Base-by-base conservation (phyloP, 345 rosid genomes). In the Brassica juncea region DNA sequence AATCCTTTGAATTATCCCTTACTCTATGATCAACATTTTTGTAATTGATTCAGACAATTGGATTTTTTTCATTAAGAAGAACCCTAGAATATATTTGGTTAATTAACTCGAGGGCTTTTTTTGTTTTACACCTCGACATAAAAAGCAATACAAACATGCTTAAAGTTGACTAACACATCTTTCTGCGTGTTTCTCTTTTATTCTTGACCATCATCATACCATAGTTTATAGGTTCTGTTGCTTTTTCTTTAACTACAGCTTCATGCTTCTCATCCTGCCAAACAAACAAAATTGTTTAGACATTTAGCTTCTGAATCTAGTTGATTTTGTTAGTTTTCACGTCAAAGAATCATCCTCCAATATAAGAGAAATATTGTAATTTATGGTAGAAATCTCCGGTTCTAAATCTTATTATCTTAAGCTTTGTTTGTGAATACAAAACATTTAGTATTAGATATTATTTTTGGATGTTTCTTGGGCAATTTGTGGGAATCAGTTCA, bases 241-340 rank as follows among this genome's bases (percentile, higher is more conserved):
- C 47, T 67, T 63, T 12, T 63, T 57, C 57, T 67, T 68, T 86
- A 73, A 84, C 63, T 64, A 75, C 59, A 84, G 71, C 87, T 83
- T 84, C 83, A 84, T 52, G 84, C 86, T 86, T 73, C 82, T 86
- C 90, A 85, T 77, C 88, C 94, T 87, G 88, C 71, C 61, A 68
- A 19, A 70, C 1, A 9, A 59, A 72, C n/a, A 59, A 11, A 10
- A 2, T 4, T 60, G 16, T 27, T 23, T 10, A 60, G 31, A 27
- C 8, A 60, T 59, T 59, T 60, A 11, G 15, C 34, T 60, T 59
- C n/a, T 59, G 25, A 8, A 15, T 25, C 12, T 42, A 11, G 19
- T 39, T 73, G 42, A 9, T 14, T 60, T 30, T 58, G 21, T 31
- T 57, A 27, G 27, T 44, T 23, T 61, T 54, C 37, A 32, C 5